Conservation (phyloP, 768 basidiomycete species). For the Rhodotorula babjevae region DNA sequence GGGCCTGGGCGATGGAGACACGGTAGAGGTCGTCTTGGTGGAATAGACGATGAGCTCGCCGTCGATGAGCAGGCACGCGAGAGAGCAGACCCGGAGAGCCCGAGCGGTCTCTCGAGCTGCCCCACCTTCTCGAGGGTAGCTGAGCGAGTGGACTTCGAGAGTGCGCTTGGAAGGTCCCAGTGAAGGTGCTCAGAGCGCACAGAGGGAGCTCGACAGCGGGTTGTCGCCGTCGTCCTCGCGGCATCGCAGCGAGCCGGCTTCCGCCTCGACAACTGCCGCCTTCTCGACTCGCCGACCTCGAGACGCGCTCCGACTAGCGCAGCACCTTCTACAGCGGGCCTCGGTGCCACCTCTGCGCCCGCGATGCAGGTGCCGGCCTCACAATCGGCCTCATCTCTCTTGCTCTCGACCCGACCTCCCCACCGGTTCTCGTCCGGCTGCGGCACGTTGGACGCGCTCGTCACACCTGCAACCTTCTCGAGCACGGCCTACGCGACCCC, state of each 20-base stretch:
- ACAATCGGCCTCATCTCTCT: constrained; percentile 16
- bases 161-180: too few relatives aligned
- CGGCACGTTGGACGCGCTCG: constrained; percentile 17
- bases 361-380: constrained; percentile 13
- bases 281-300: neutral
- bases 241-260: too few relatives aligned
- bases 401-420: neutral
- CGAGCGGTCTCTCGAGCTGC: too few relatives aligned
- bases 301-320: neutral
- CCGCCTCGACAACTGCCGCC: too few relatives aligned
- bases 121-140: too few relatives aligned
- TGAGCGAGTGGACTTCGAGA: too few relatives aligned
- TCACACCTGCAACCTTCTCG: constrained; percentile 4
- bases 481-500: too few relatives aligned
- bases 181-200: too few relatives aligned
- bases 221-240: too few relatives aligned
- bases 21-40: neutral
- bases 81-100: too few relatives aligned
- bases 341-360: neutral
- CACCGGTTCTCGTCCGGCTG: constrained; percentile 22
- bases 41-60: neutral
- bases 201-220: too few relatives aligned
- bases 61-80: too few relatives aligned
- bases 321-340: neutral
- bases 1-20: constrained; percentile 23